Evolutionary conservation across 768 basidiomycete genomes (phyloP).

Genomic region (Pleurotus giganteus): DNA sequence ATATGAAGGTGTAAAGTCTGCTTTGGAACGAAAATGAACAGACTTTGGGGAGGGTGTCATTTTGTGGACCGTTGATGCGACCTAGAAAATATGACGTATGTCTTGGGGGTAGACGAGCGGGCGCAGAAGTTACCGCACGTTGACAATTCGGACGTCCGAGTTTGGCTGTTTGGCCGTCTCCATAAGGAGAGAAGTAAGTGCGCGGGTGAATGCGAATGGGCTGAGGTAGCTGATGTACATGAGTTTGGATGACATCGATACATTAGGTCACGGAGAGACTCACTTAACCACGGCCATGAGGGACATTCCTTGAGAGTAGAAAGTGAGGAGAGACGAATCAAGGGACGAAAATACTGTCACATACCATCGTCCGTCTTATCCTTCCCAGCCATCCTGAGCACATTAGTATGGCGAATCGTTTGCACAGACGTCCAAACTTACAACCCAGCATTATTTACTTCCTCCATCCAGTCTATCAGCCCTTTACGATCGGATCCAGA

Average conservation of each 20-base stretch:
- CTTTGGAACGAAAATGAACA: slow-evolving; percentile 25
- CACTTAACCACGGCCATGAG: slow-evolving; percentile 46
- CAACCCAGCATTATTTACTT: slow-evolving; percentile 60
- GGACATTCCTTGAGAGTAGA: slow-evolving; percentile 30
- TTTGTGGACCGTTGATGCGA: slow-evolving; percentile 28
- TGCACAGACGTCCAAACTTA: slow-evolving; percentile 22
- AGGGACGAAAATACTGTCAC: slow-evolving; percentile 12
- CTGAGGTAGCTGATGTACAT: slow-evolving; percentile 43
- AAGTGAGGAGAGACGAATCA: background rate
- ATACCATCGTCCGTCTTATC: slow-evolving; percentile 12
- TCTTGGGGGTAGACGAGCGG: background rate
- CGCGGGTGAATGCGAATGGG: slow-evolving; percentile 52
- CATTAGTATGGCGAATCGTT: background rate
- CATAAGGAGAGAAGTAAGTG: slow-evolving; percentile 50
- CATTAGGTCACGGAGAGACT: slow-evolving; percentile 9
- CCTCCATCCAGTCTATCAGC: background rate
- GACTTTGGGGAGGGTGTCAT: slow-evolving; percentile 15
- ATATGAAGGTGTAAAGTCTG: slow-evolving; percentile 35
- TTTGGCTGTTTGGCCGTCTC: slow-evolving; percentile 43
- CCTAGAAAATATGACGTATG: slow-evolving; percentile 19
- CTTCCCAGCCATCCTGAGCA: slow-evolving; percentile 12
- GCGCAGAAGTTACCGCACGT: slow-evolving; percentile 33
- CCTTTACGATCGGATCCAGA: background rate
- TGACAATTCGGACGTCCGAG: slow-evolving; percentile 61
- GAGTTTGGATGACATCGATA: background rate